These are phyloP conservation scores for Passiflora organensis DNA, from an alignment of 345 rosid species.

Conservation along the genomic window DNA sequence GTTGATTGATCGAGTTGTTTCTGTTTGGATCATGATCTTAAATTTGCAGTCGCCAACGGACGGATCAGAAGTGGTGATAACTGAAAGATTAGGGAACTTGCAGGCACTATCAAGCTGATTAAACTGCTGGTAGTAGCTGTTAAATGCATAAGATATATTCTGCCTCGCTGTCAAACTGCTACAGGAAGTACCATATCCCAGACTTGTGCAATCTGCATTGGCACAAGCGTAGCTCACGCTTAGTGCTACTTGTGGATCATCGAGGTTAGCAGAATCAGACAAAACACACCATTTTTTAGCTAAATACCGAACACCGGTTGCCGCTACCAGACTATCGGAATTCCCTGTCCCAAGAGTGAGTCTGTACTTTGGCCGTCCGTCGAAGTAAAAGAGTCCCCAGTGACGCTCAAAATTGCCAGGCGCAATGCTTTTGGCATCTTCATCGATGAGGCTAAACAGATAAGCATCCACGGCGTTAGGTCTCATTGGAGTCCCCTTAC, in stretches of 20 bases:
- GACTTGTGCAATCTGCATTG: slow-evolving; percentile 59
- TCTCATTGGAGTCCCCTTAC: slow-evolving; percentile 20
- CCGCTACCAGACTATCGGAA: slow-evolving; percentile 29
- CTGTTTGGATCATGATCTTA: slow-evolving; percentile 45
- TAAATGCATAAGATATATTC: slow-evolving; percentile 62
- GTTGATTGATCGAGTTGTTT: not conserved
- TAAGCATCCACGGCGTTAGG: slow-evolving; percentile 17
- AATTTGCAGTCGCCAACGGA: slow-evolving; percentile 52
- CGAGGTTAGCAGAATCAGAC: slow-evolving; percentile 39
- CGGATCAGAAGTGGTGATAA: slow-evolving; percentile 33
- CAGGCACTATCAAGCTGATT: slow-evolving; percentile 58
- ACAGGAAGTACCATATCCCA: slow-evolving; percentile 57
- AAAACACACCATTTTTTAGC: slow-evolving; percentile 54
- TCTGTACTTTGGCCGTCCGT: slow-evolving; percentile 18
- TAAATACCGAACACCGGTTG: slow-evolving; percentile 39
- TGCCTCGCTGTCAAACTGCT: slow-evolving; percentile 34
- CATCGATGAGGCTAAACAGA: slow-evolving; percentile 21
- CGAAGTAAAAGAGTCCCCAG: too few species aligned
- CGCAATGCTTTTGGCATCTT: slow-evolving; percentile 20
- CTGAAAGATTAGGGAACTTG: too few species aligned
- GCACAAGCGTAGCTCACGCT: slow-evolving; percentile 67
- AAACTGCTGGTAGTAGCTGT: slow-evolving; percentile 51
- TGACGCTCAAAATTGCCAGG: slow-evolving; percentile 26
- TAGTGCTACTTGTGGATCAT: slow-evolving; percentile 40
- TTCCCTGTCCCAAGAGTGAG: slow-evolving; percentile 11